Base-by-base conservation (phyloP, 495 filamentous ascomycete species). In the Hyaloscypha bicolor region DNA sequence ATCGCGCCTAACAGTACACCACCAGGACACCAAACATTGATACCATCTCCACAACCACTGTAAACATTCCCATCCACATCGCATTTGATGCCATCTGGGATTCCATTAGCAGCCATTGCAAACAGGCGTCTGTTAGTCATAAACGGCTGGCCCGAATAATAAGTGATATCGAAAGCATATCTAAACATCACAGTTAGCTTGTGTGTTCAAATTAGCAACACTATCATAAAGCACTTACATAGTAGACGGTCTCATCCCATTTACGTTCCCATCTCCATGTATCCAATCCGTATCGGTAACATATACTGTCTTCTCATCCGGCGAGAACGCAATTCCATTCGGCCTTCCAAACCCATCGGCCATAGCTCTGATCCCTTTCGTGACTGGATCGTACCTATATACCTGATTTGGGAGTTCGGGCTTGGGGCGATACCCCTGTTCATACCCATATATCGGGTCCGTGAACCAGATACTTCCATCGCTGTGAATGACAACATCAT, bases 391-490 rank as follows among this genome's bases (percentile, higher is more conserved):
- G 35, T 78, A 86, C 9, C 84, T 77, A 68, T 85, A 88, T 2
- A 88, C 83, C 66, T 88, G 87, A 30, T 74, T 79, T 9, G 79
- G 84, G 4, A 88, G 65, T 0, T 75, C 73, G 0, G 84, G 84
- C 0, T 56, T 51, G 0, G 83, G 85, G 11, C 85, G 78, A 74
- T 83, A 85, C 9, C 83, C 80, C 67, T 88, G 83, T 29, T 85
- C 76, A 55, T 75, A 79, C 9, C 86, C 86, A 59, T 88, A 89
- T 9, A 76, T 78, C 1, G 85, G 85, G 69, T 89, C 86, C 1
- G 86, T 89, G 67, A 88, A 88, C 77, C 87, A 89, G 37, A 89
- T 75, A 9, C 82, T 79, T 3, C 81, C 79, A 66, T 85, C 87
- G 11, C 65, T 69, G 4, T 78, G 79, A 56, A 88, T 75, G 9